A percentile compares a stretch with the other conserved stretches of the same genome.
These are phyloP conservation scores for Aspergillus puulaauensis DNA, from an alignment of 2,329 filamentous ascomycete genomes.

Conservation along the genomic window DNA sequence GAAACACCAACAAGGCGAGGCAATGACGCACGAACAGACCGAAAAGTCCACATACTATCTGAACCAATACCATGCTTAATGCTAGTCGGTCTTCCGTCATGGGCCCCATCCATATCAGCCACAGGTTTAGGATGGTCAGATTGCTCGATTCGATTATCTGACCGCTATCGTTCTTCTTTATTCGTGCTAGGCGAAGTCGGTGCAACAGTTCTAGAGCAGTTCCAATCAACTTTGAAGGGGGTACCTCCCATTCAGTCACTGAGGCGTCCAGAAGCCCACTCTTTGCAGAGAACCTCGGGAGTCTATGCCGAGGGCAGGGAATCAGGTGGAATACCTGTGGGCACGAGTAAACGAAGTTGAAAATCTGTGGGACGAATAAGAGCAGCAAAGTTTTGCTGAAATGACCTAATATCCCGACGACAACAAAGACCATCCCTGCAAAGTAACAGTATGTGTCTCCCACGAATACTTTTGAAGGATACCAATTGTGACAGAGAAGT, in stretches of 20 bases:
- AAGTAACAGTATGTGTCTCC: slow-evolving; percentile 99
- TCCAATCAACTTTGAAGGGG: slow-evolving; percentile 66
- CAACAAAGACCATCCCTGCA: slow-evolving; percentile 97
- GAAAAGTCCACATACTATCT: slow-evolving; percentile 71
- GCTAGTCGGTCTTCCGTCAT: slow-evolving; percentile 83
- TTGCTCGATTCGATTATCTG: slow-evolving; percentile 79
- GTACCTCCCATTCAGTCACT: slow-evolving; percentile 72
- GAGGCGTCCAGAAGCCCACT: slow-evolving; percentile 86
- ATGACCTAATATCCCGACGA: slow-evolving; percentile 93
- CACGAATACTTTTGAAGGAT: slow-evolving; percentile 90
- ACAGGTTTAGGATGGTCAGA: slow-evolving; percentile 90
- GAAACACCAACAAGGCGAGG: slow-evolving; percentile 84
- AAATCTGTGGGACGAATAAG: slow-evolving; percentile 87
- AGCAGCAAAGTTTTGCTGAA: slow-evolving; percentile 96
- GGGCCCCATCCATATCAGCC: slow-evolving; percentile 93
- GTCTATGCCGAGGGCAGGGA: slow-evolving; percentile 87
- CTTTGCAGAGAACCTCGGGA: slow-evolving; percentile 83
- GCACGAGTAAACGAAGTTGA: slow-evolving; percentile 92
- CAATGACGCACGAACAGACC: slow-evolving; percentile 84
- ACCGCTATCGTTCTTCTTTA: slow-evolving; percentile 67
- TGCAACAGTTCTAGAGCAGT: slow-evolving; percentile 67
- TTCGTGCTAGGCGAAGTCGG: slow-evolving; percentile 64
- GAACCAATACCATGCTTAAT: slow-evolving; percentile 75
- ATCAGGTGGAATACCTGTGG: slow-evolving; percentile 89
- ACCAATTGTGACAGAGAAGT: slow-evolving; percentile 90